phyloP scores from a whole-genome alignment of 768 basidiomycete species.

The Auricularia sp. region DNA sequence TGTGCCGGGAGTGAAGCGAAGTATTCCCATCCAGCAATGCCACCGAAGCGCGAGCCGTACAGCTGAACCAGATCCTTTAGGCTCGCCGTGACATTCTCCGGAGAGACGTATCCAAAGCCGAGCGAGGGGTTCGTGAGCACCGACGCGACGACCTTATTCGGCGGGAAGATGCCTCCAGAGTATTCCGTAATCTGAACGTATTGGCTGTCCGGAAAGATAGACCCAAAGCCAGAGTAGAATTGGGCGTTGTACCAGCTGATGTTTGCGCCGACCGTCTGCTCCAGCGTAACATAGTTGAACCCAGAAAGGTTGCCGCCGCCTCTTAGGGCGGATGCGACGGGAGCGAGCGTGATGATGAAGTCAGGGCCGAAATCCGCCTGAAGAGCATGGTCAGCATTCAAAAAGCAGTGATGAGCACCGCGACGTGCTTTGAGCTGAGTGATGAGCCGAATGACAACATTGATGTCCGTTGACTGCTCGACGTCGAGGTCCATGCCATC shows the following conservation, averaged over 20 bases:
- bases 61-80: not conserved
- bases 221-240: not conserved
- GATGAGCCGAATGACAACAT: not conserved
- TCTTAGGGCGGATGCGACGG: not conserved
- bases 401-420: no score
- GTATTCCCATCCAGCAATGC: not conserved
- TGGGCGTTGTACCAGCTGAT: slow-evolving; percentile 3
- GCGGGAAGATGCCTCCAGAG: not conserved
- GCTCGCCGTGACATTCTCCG: not conserved
- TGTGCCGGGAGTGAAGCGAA: not conserved
- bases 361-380: not conserved
- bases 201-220: not conserved
- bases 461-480: not conserved
- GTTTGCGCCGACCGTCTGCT: not conserved
- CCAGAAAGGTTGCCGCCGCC: not conserved
- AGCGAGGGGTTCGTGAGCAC: not conserved
- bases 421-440: not conserved
- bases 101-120: not conserved
- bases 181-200: not conserved
- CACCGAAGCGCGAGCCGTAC: not conserved
- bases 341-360: slow-evolving; percentile 1
- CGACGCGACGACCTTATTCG: not conserved
- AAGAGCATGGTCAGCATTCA: not conserved
- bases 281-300: not conserved
- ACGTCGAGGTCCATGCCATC: not conserved